A percentile compares a stretch with the other conserved stretches of the same genome.
These are phyloP conservation scores for Pulicaria dysenterica DNA, from an alignment of 129 eudicot species.

Conservation along the genomic window DNA sequence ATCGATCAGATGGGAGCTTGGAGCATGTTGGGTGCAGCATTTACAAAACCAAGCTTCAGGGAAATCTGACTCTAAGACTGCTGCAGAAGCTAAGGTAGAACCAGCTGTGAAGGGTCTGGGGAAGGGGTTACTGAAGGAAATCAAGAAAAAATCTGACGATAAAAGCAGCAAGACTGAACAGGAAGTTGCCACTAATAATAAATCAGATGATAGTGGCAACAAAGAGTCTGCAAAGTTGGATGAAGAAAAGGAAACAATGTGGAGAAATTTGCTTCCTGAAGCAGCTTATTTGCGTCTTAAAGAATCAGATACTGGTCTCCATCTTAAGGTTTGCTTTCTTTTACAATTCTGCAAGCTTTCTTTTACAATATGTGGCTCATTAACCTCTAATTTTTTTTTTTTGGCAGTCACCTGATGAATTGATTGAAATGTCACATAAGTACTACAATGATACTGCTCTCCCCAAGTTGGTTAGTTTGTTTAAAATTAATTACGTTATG, in stretches of 20 bases:
- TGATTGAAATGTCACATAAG: conserved; percentile 92
- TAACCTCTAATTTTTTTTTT: conserved; percentile 31
- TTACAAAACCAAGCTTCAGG: conserved; percentile 80
- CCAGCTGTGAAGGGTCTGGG: conserved; percentile 98
- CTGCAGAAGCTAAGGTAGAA: conserved; percentile 74
- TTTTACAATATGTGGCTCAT: neutral
- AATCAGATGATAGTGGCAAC: conserved; percentile 40
- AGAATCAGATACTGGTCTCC: conserved; percentile 95
- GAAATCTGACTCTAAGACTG: conserved; percentile 67
- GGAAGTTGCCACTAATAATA: conserved; percentile 44
- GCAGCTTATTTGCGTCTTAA: conserved; percentile 83
- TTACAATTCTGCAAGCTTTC: neutral
- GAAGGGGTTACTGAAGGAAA: conserved; percentile 84
- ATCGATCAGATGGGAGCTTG: conserved; percentile 96
- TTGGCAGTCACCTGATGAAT: conserved; percentile 82
- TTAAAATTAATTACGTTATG: conserved; percentile 17
- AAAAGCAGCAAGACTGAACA: conserved; percentile 49
- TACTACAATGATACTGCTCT: conserved; percentile 91
- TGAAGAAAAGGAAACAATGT: conserved; percentile 63
- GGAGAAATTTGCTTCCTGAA: conserved; percentile 74
- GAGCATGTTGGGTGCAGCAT: conserved; percentile 99
- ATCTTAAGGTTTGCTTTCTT: conserved; percentile 68
- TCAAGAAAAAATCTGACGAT: conserved; percentile 76
- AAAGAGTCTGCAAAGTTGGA: conserved; percentile 61
- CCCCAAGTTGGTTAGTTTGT: conserved; percentile 81